A percentile compares a stretch with the other conserved stretches of the same genome.
Conservation (phyloP, 306 rosid genomes). For the Trifolium dubium region DNA sequence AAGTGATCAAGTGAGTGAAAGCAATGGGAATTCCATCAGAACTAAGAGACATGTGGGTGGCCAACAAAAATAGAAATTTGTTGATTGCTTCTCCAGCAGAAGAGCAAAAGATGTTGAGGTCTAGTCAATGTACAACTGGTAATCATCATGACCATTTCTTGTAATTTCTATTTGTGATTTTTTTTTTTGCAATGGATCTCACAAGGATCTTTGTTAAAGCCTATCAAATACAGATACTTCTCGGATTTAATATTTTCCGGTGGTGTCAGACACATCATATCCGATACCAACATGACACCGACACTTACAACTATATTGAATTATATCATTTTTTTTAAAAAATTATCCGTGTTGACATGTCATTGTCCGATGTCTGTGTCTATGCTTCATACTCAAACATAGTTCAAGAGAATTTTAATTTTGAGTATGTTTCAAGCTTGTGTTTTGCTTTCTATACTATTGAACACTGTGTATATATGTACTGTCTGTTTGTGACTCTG, state of each 20-base stretch:
- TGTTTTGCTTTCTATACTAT: neutral
- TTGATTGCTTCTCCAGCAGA: neutral
- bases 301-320: no score
- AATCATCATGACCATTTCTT: neutral
- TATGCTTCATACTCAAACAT: neutral
- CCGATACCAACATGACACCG: no score
- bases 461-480: no score
- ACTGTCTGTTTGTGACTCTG: no score
- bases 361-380: no score
- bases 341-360: no score
- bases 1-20: neutral
- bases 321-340: no score
- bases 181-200: neutral
- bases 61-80: neutral
- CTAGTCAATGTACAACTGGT: constrained; percentile 3
- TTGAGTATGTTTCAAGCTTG: neutral
- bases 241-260: no score
- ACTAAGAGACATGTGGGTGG: neutral
- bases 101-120: neutral
- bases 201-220: neutral
- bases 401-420: neutral
- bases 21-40: constrained; percentile 11
- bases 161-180: neutral
- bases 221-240: no score
- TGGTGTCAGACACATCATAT: no score